These are phyloP conservation scores for Candida nitratophila DNA, from an alignment of 805 yeast genomes.

Conservation along the genomic window DNA sequence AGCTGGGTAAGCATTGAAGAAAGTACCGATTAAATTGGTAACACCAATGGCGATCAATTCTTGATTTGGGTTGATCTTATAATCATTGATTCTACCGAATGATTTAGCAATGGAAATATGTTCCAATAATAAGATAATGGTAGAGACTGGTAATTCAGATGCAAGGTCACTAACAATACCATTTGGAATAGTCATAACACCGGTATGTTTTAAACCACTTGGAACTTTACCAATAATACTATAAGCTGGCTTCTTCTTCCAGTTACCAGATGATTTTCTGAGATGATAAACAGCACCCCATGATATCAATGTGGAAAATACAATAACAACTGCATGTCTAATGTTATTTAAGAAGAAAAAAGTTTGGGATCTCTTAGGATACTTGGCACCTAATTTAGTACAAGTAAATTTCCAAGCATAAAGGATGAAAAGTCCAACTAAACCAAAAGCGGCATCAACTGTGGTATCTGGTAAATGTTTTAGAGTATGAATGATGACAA, in stretches of 20 bases:
- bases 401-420: conserved; percentile 65
- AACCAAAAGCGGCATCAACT: conserved; percentile 85
- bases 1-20: conserved; percentile 90
- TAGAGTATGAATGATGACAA: conserved; percentile 62
- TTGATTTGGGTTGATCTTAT: conserved; percentile 87
- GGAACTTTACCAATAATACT: conserved; percentile 73
- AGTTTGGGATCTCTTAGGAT: conserved; percentile 46
- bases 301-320: conserved; percentile 76
- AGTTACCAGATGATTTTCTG: conserved; percentile 12
- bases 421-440: conserved; percentile 65
- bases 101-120: conserved; percentile 93
- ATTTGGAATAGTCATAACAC: conserved; percentile 58
- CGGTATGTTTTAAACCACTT: conserved; percentile 71
- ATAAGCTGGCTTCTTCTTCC: conserved; percentile 33
- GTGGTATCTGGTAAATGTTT: conserved; percentile 64
- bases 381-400: conserved; percentile 53
- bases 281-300: conserved; percentile 53
- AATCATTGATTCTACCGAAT: conserved; percentile 87
- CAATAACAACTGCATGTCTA: conserved; percentile 75
- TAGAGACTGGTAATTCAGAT: conserved; percentile 77
- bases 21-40: conserved; percentile 83
- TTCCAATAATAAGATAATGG: conserved; percentile 75
- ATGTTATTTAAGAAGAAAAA: conserved; percentile 71
- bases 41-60: conserved; percentile 92
- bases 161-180: conserved; percentile 57